Evolutionary conservation across 2,329 filamentous ascomycete genomes (phyloP).

Genomic region (Ceratocystis variospora): DNA sequence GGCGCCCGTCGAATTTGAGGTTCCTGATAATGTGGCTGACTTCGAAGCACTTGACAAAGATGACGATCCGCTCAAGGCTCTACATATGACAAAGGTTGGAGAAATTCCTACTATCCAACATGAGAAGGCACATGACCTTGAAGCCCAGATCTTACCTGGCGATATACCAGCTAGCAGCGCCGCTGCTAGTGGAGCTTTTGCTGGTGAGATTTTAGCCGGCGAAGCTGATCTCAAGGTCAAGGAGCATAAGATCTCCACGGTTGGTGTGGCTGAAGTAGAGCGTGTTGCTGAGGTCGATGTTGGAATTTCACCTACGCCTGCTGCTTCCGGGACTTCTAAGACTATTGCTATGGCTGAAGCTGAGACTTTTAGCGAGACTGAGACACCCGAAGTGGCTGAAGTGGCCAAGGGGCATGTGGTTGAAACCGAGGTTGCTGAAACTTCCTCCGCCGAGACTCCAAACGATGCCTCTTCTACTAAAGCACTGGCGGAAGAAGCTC

Average conservation of each 20-base stretch:
- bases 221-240: neutral
- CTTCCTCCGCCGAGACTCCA: neutral
- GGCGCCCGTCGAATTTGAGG: neutral
- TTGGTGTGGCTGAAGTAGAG: neutral
- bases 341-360: neutral
- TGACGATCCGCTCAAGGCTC: neutral
- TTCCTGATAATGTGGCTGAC: constrained; percentile 6
- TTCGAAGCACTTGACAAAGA: constrained; percentile 1
- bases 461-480: neutral
- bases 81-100: neutral
- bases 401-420: neutral
- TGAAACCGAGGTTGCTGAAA: neutral
- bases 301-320: neutral
- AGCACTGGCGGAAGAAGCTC: neutral
- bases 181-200: neutral
- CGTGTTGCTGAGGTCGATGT: neutral
- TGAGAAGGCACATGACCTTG: neutral
- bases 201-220: neutral
- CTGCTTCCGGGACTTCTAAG: neutral
- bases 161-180: neutral
- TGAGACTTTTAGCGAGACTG: neutral
- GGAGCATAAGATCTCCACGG: neutral
- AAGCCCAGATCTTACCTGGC: neutral
- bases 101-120: neutral
- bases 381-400: neutral